These are phyloP conservation scores for Acer yangbiense DNA, from an alignment of 345 rosid species.

Conservation along the genomic window DNA sequence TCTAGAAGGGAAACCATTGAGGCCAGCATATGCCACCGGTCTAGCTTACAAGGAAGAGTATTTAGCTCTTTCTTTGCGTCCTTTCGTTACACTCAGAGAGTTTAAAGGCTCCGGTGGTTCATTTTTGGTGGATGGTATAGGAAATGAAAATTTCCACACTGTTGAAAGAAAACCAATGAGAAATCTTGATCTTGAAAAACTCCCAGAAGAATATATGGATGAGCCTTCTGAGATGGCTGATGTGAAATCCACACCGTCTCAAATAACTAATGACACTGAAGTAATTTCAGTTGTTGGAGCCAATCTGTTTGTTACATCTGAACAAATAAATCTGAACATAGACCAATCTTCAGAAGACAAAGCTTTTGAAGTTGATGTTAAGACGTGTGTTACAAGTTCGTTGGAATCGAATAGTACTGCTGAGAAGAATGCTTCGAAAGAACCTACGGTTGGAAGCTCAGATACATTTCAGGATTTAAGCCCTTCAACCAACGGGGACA, in stretches of 20 bases:
- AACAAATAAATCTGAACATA: neutral
- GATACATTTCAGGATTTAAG: neutral
- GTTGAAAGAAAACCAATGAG: conserved; percentile 8
- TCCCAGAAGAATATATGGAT: conserved; percentile 14
- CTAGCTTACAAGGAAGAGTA: conserved; percentile 9
- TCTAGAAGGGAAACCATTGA: conserved; percentile 15
- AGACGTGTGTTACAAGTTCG: neutral
- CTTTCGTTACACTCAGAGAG: neutral
- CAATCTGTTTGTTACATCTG: neutral
- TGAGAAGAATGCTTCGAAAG: neutral
- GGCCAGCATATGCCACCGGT: conserved; percentile 1
- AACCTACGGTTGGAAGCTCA: neutral
- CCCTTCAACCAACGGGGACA: neutral
- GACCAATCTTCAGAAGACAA: neutral
- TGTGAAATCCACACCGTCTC: neutral
- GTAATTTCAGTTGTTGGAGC: neutral
- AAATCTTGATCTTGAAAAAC: conserved; percentile 17
- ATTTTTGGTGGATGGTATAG: neutral
- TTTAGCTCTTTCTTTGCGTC: conserved; percentile 1
- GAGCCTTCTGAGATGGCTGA: conserved; percentile 5
- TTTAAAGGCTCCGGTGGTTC: neutral
- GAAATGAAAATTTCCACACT: neutral
- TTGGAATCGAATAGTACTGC: neutral
- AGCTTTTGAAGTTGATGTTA: conserved; percentile 2
- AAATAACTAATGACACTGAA: neutral